A percentile compares a stretch with the other conserved stretches of the same genome.
phyloP scores from a whole-genome alignment of 192 early-diverging fungal species.

The Umbelopsis sp. region DNA sequence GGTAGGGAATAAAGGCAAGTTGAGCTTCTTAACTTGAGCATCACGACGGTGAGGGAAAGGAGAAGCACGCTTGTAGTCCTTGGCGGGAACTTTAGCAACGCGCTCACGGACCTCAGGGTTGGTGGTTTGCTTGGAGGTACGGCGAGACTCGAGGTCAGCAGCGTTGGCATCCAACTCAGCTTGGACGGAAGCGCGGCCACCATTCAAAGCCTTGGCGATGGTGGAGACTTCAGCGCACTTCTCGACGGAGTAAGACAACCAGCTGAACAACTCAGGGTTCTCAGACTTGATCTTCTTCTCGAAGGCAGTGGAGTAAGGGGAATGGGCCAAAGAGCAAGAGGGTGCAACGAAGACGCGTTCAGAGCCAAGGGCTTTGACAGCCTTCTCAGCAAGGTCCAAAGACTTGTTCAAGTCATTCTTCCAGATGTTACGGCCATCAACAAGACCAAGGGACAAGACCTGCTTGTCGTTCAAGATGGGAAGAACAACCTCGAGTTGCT shows the following conservation, averaged over 20 bases:
- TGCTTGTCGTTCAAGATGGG: constrained; percentile 59
- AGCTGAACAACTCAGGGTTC: constrained; percentile 82
- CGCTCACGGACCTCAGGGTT: constrained; percentile 81
- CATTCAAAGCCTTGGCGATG: constrained; percentile 62
- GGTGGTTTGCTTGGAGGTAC: constrained; percentile 79
- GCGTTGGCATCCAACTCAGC: constrained; percentile 73
- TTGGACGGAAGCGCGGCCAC: constrained; percentile 63
- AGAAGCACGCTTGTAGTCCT: constrained; percentile 75
- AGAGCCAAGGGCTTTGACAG: constrained; percentile 67
- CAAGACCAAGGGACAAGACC: constrained; percentile 89
- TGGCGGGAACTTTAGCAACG: constrained; percentile 64
- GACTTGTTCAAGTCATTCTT: constrained; percentile 83
- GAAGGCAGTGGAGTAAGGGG: constrained; percentile 83
- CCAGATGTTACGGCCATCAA: constrained; percentile 99
- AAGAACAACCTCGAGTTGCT: constrained; percentile 78
- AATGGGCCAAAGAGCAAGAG: constrained; percentile 92
- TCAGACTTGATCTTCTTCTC: constrained; percentile 71
- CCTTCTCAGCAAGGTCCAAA: constrained; percentile 66
- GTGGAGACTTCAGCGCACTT: constrained; percentile 84
- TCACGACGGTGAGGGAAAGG: constrained; percentile 72
- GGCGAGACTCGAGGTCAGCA: constrained; percentile 66
- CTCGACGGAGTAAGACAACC: constrained; percentile 93
- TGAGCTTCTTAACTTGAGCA: constrained; percentile 74
- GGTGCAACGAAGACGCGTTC: constrained; percentile 83
- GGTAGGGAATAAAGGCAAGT: constrained; percentile 91